Evolutionary conservation across 768 basidiomycete species (phyloP).

Genomic region (Phaeolepiota aurea): DNA sequence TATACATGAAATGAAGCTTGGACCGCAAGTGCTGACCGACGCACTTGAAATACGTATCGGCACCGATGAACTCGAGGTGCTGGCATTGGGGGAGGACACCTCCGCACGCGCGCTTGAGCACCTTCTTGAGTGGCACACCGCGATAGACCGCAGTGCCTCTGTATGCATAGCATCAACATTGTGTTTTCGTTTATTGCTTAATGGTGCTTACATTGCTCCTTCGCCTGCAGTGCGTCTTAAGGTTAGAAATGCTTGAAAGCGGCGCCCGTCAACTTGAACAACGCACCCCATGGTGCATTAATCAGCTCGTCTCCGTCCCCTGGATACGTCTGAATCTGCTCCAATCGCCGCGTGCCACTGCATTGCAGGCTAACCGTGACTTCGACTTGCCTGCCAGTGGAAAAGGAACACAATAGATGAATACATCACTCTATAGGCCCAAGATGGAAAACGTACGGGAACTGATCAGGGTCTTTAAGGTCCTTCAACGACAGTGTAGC

Average conservation of each 20-base stretch:
- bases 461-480: conserved; percentile 35
- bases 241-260: too few relatives aligned
- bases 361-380: conserved; percentile 49
- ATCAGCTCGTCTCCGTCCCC: conserved; percentile 48
- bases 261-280: neutral
- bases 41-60: conserved; percentile 50
- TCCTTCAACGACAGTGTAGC: conserved; percentile 37
- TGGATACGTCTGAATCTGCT: conserved; percentile 43
- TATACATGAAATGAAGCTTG: neutral
- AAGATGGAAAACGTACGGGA: conserved; percentile 36
- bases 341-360: conserved; percentile 42
- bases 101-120: conserved; percentile 43
- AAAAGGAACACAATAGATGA: too few relatives aligned
- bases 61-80: conserved; percentile 49
- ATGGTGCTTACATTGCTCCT: conserved; percentile 34
- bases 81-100: conserved; percentile 37
- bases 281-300: conserved; percentile 37
- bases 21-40: conserved; percentile 3
- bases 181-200: neutral
- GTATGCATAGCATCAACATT: neutral
- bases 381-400: conserved; percentile 35
- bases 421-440: too few relatives aligned
- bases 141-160: conserved; percentile 46
- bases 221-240: too few relatives aligned
- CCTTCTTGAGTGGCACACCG: conserved; percentile 45